Base-by-base conservation (phyloP, 345 rosid species). In the Reutealis trisperma region DNA sequence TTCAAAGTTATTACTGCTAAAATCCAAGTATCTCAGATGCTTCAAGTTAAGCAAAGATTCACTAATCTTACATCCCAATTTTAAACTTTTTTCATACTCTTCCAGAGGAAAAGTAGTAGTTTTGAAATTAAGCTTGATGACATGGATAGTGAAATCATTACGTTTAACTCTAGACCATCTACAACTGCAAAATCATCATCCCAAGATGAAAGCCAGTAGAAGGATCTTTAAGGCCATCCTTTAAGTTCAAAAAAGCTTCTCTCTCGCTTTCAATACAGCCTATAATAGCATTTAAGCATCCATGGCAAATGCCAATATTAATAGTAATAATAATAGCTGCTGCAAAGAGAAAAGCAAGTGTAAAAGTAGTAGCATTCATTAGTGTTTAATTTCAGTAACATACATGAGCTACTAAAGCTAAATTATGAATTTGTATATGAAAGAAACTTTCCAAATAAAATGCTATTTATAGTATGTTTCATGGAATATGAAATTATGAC, bases 151-250 rank as follows among this genome's bases (percentile, higher is more conserved):
- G 0, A 24, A 9, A 2, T 76, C 67, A 41, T 81, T 22, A 44
- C 84, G 81, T 24, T 63, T n/a, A 49, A 84, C 78, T 60, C 78
- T 78, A 19, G 14, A 3, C 82, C 82, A 34, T 80, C 74, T 8
- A 18, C 79, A 2, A 2, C 37, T n/a, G n/a, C n/a, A n/a, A n/a
- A n/a, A 34, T 72, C 70, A n/a, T 0, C 47, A 70, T 8, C 44
- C 83, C 81, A 80, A 27, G 83, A 80, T 4, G 75, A 65, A 18
- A 80, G 77, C 57, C 47, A 21, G 37, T 72, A 19, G 80, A 80
- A 66, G 51, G 72, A 62, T 83, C 86, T 2, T 1, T 10, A 3
- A 80, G 47, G 12, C 58, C 81, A 6, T 34, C 1, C 37, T 34
- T 34, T 5, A 34, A 34, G 0, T 34, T 34, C 37, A 34, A 34